phyloP scores from a whole-genome alignment of 257 asterid species.

The Oldenlandia corymbosa region DNA sequence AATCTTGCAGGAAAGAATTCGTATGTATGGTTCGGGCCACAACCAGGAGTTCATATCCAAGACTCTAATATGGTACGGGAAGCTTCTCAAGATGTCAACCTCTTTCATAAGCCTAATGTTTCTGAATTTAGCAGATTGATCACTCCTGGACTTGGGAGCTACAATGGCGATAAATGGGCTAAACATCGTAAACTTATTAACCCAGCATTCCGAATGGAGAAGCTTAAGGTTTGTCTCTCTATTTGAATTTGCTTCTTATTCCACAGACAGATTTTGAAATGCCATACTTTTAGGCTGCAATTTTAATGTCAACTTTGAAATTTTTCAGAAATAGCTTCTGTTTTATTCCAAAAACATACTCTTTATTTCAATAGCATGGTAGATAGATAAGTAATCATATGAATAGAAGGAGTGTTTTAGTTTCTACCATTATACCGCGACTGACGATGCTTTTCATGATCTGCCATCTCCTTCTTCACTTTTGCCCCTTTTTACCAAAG shows the following conservation, averaged over 20 bases:
- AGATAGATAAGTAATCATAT: no score
- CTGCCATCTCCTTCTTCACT: background rate
- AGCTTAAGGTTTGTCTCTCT: constrained; percentile 1
- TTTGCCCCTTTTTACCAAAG: background rate
- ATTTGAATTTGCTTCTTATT: no score
- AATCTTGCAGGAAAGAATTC: background rate
- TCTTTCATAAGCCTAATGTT: background rate
- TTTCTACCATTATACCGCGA: no score
- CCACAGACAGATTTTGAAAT: background rate
- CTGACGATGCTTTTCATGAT: no score
- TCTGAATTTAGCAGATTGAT: background rate
- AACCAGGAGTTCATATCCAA: background rate
- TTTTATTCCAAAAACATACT: no score
- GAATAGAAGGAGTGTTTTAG: no score
- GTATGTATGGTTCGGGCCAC: background rate
- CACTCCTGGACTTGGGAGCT: background rate
- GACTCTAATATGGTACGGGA: background rate
- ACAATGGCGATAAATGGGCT: background rate
- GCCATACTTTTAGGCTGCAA: no score
- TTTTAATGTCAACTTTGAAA: no score
- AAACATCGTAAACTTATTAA: background rate
- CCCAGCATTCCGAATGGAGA: constrained; percentile 3
- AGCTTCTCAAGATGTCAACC: background rate
- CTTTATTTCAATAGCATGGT: no score
- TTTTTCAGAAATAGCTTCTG: no score